Percentiles rank a stretch among this genome's conserved stretches.
Evolutionary conservation across 163 green algal species (phyloP).

Genomic region (Coccomyxa subellipsoidea): DNA sequence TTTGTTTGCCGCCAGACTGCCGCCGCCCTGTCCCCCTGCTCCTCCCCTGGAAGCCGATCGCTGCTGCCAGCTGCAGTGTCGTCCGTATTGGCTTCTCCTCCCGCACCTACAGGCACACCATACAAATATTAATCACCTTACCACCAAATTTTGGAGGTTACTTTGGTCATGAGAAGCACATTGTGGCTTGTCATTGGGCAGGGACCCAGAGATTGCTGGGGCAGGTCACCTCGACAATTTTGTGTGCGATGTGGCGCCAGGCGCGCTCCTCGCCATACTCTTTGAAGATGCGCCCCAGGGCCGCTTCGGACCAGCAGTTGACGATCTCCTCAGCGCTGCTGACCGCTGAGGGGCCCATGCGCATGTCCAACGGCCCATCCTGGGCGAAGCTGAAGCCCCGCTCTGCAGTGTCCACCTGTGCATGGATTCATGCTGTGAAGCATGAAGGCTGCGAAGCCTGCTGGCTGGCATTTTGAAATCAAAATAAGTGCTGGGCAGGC

Average conservation of each 20-base stretch:
- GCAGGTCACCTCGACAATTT: constrained; percentile 50
- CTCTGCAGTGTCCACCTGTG: constrained; percentile 72
- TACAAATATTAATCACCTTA: too few species aligned
- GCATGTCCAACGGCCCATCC: constrained; percentile 86
- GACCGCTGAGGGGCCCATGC: constrained; percentile 63
- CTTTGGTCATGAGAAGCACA: too few species aligned
- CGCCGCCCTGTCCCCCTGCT: background rate
- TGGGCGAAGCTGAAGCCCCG: constrained; percentile 82
- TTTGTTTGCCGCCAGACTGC: constrained; percentile 35
- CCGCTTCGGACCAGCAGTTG: constrained; percentile 81
- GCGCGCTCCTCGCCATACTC: constrained; percentile 92
- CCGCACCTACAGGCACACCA: constrained; percentile 22
- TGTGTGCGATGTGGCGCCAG: constrained; percentile 74
- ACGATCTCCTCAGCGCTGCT: constrained; percentile 57
- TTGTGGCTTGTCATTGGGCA: too few species aligned
- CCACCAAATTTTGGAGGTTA: too few species aligned
- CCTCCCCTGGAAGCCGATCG: constrained; percentile 41
- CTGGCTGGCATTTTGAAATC: too few species aligned
- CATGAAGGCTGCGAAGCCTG: too few species aligned
- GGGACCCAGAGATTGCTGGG: too few species aligned
- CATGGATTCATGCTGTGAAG: background rate
- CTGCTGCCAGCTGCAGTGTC: constrained; percentile 66
- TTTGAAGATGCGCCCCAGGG: constrained; percentile 79
- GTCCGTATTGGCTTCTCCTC: constrained; percentile 60
- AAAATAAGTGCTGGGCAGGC: too few species aligned